Conservation (phyloP, 306 rosid genomes). For the Cicer pinnatifidum region DNA sequence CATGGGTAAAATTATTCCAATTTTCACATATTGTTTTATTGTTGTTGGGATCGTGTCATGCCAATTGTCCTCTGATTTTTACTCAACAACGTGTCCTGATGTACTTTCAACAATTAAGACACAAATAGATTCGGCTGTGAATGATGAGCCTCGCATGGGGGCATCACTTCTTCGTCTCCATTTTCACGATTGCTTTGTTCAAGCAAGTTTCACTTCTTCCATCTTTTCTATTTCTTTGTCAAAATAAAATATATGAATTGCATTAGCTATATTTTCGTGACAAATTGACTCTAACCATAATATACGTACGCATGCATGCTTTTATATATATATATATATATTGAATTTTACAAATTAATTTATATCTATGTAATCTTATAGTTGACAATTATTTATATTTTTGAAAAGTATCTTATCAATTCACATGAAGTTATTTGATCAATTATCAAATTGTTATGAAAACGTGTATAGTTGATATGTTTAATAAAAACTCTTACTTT, state of each 20-base stretch:
- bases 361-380: too few species aligned
- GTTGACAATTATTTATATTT: too few species aligned
- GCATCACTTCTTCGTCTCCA: slow-evolving; percentile 81
- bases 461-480: too few species aligned
- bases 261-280: neutral
- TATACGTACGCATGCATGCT: too few species aligned
- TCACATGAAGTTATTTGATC: too few species aligned
- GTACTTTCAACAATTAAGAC: slow-evolving; percentile 59
- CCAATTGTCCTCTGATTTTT: slow-evolving; percentile 59
- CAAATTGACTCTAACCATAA: too few species aligned
- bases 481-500: too few species aligned
- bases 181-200: slow-evolving; percentile 80
- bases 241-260: neutral
- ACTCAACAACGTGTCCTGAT: slow-evolving; percentile 54
- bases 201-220: slow-evolving; percentile 51
- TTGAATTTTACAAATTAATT: too few species aligned
- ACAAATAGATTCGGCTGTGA: slow-evolving; percentile 50
- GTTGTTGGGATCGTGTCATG: slow-evolving; percentile 47
- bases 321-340: too few species aligned
- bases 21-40: neutral
- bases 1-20: neutral
- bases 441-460: too few species aligned
- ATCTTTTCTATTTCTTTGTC: neutral
- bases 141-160: slow-evolving; percentile 70
- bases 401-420: too few species aligned